Evolutionary conservation across 108 stramenopile species (phyloP).

Genomic region (Fragilaria crotonensis): DNA sequence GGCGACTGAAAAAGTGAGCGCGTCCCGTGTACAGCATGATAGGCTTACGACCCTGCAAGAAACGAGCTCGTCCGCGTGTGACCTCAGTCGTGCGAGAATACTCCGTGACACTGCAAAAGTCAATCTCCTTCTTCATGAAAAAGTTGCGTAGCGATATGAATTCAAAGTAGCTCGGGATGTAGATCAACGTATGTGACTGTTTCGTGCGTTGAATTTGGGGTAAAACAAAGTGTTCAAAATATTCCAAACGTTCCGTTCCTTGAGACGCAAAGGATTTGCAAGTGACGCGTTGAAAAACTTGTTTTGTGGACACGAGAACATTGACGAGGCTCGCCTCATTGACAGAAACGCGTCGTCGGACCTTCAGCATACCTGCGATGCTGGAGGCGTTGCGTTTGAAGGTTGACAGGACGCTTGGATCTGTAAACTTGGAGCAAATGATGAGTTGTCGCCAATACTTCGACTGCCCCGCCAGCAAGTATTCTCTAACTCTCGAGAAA

Average conservation of each 20-base stretch:
- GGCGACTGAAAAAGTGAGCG: constrained; percentile 87
- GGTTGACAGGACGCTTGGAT: constrained; percentile 68
- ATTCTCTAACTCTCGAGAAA: constrained; percentile 89
- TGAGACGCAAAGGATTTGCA: constrained; percentile 50
- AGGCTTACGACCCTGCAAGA: constrained; percentile 85
- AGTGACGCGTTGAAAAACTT: constrained; percentile 86
- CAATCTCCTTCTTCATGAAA: constrained; percentile 58
- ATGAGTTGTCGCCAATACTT: constrained; percentile 80
- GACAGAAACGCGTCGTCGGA: constrained; percentile 31
- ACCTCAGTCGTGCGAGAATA: constrained; percentile 83
- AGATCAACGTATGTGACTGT: constrained; percentile 85
- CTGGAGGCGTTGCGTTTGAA: constrained; percentile 69
- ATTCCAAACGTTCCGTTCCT: constrained; percentile 66
- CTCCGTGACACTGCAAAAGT: constrained; percentile 82
- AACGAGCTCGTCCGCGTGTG: constrained; percentile 80
- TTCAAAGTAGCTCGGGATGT: constrained; percentile 91
- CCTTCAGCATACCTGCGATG: constrained; percentile 55
- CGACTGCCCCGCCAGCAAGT: constrained; percentile 80
- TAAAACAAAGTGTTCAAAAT: constrained; percentile 75
- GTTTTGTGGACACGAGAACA: constrained; percentile 67
- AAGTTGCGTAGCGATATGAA: constrained; percentile 86
- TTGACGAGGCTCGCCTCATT: constrained; percentile 53
- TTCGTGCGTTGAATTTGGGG: constrained; percentile 65
- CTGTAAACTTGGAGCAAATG: constrained; percentile 52
- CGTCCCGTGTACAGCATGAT: constrained; percentile 94